Percentiles rank a stretch among this genome's conserved stretches.
Evolutionary conservation across 1,284 basidiomycete genomes (phyloP).

Genomic region (Cutaneotrichosporon sp.): DNA sequence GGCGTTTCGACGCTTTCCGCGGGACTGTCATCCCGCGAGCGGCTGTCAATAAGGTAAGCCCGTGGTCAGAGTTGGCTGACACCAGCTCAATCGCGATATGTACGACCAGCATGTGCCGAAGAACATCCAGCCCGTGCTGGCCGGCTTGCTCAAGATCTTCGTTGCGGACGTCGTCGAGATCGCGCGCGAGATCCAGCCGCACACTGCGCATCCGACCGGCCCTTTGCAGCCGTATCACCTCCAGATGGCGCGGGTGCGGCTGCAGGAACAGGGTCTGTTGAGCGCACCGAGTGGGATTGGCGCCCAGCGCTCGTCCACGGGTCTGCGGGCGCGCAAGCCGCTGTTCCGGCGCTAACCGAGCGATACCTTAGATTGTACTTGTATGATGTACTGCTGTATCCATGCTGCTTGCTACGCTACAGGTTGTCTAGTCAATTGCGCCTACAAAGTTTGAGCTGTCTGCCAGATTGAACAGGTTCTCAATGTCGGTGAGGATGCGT

Average conservation of each 20-base stretch:
- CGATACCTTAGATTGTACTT: background rate
- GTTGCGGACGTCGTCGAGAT: conserved; percentile 48
- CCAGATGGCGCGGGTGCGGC: conserved; percentile 35
- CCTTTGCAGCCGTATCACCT: conserved; percentile 47
- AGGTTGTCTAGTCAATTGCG: background rate
- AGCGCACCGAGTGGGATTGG: conserved; percentile 9
- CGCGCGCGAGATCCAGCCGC: conserved; percentile 38
- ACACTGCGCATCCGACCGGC: conserved; percentile 36
- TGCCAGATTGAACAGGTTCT: conserved; percentile 51
- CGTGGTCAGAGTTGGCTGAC: conserved; percentile 10
- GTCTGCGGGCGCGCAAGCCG: conserved; percentile 31
- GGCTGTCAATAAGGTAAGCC: conserved; percentile 37
- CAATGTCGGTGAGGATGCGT: conserved; percentile 81
- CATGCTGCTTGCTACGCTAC: background rate
- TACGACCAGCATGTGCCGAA: conserved; percentile 43
- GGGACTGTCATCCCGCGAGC: conserved; percentile 37
- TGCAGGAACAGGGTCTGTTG: conserved; percentile 39
- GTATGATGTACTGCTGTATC: conserved; percentile 7
- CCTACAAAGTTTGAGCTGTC: conserved; percentile 17
- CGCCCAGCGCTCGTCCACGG: conserved; percentile 16
- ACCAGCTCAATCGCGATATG: conserved; percentile 42
- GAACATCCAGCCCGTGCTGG: conserved; percentile 37
- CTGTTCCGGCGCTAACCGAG: conserved; percentile 28
- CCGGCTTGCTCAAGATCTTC: conserved; percentile 49
- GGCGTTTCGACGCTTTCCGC: conserved; percentile 46